Base-by-base conservation (phyloP, 331 rosid genomes). In the Malus hybrid region DNA sequence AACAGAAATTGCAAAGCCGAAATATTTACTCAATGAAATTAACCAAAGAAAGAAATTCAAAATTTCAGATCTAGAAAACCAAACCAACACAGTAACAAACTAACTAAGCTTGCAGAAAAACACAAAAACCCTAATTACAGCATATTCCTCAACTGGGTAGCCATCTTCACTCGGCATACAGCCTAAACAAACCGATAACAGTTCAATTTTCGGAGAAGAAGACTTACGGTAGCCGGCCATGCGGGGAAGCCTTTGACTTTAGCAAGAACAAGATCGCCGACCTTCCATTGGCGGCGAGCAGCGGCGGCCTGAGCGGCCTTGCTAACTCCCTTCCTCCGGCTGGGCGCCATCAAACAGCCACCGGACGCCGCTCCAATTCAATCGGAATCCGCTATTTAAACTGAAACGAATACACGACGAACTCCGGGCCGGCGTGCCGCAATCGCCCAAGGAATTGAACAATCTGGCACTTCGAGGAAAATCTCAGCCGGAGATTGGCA, bases 261-360 rank as follows among this genome's bases (percentile, higher is more conserved):
- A 64, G 98, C 98, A 9, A 94, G 97, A 24, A 94, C 98, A 16
- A 94, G 97, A 94, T 94, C 97, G 71, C 98, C 98, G 36, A 94
- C 90, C 77, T 90, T 91, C 95, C 96, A 94, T 72, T 90, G 86
- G 81, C 96, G 90, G 80, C 95, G 86, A 56, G 95, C 91, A 9
- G 97, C 98, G 63, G 93, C 97, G 1, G 89, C 89, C 22, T 88
- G 90, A 11, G 97, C 95, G 11, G 95, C 92, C 80, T 88, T 94
- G 55, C 88, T 84, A 55, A 79, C 85, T 18, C 96, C 96, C 83
- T 85, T 93, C 70, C 88, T 84, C 27, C 97, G 91, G 87, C 83
- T 90, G 20, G 96, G 98, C 48, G 97, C 95, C 97, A 94, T 93
- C 64, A 19, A 66, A 55, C 73, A 62, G 72, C 77, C 48, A 67